Conservation (phyloP, 2,329 filamentous ascomycete genomes). For the Diplodia sapinea region DNA sequence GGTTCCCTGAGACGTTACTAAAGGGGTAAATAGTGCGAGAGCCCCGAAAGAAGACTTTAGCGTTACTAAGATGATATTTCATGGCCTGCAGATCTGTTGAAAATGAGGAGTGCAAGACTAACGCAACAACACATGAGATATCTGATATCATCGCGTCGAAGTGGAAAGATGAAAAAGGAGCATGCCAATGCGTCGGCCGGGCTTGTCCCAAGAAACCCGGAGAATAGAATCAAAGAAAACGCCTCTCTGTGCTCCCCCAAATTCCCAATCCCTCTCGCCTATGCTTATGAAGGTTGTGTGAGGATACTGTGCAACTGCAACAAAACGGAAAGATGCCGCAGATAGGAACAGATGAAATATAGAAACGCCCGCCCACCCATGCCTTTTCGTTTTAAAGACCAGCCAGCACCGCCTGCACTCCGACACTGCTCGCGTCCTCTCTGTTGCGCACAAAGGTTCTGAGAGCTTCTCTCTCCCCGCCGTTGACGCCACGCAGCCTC, state of each 20-base stretch:
- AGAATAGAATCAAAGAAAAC: background rate
- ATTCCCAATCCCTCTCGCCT: background rate
- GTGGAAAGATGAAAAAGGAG: background rate
- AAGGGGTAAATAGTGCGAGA: too few species aligned
- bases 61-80: background rate
- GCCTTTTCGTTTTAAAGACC: slow-evolving; percentile 55
- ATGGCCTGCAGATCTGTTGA: background rate
- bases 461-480: slow-evolving; percentile 62
- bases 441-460: slow-evolving; percentile 83
- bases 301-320: background rate
- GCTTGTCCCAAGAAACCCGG: background rate
- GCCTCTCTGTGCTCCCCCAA: background rate
- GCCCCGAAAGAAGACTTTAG: too few species aligned
- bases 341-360: background rate
- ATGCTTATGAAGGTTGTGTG: background rate
- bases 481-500: slow-evolving; percentile 53
- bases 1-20: too few species aligned
- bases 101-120: background rate
- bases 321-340: background rate
- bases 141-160: background rate
- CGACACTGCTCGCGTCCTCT: slow-evolving; percentile 80
- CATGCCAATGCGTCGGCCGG: background rate
- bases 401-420: slow-evolving; percentile 81
- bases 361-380: background rate
- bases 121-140: background rate